Percentiles rank a stretch among this genome's conserved stretches.
These are phyloP conservation scores for Allantophomopsis lycopodina DNA, from an alignment of 2,329 filamentous ascomycete species.

Conservation along the genomic window DNA sequence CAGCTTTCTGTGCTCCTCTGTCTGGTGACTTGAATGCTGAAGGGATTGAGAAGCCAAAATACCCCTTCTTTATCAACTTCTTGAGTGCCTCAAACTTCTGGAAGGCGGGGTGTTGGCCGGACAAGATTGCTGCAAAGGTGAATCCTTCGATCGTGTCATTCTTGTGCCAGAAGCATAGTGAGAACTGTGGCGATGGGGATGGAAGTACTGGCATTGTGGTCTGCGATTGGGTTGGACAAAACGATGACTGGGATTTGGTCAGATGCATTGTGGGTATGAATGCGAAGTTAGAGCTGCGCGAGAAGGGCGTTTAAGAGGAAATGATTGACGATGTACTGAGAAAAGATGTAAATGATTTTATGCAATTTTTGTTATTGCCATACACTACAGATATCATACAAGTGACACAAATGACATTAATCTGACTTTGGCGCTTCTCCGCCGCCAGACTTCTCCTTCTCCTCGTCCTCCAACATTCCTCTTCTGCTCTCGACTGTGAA, in stretches of 20 bases:
- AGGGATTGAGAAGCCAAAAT: constrained; percentile 7
- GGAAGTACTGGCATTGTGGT: constrained; percentile 79
- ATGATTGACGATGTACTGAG: background rate
- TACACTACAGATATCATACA: constrained; percentile 15
- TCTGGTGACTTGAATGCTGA: constrained; percentile 13
- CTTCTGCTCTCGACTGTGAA: constrained; percentile 75
- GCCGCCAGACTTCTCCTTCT: constrained; percentile 8
- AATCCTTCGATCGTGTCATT: constrained; percentile 64
- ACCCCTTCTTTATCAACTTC: constrained; percentile 80
- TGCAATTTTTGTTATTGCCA: background rate
- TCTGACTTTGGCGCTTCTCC: background rate
- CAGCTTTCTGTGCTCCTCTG: constrained; percentile 32
- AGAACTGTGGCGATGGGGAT: constrained; percentile 40
- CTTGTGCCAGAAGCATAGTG: constrained; percentile 40
- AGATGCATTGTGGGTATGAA: constrained; percentile 89
- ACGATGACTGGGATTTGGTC: constrained; percentile 83
- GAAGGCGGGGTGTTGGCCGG: constrained; percentile 84
- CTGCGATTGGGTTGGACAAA: constrained; percentile 81
- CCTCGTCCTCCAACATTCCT: constrained; percentile 66
- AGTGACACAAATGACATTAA: background rate
- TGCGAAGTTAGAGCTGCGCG: constrained; percentile 40
- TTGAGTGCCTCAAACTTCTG: constrained; percentile 89
- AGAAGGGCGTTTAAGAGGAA: background rate
- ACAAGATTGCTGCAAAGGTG: constrained; percentile 74
- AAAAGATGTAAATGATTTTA: too few relatives aligned